Conservation (phyloP, 305 asterid species). For the Solanum chacoense region DNA sequence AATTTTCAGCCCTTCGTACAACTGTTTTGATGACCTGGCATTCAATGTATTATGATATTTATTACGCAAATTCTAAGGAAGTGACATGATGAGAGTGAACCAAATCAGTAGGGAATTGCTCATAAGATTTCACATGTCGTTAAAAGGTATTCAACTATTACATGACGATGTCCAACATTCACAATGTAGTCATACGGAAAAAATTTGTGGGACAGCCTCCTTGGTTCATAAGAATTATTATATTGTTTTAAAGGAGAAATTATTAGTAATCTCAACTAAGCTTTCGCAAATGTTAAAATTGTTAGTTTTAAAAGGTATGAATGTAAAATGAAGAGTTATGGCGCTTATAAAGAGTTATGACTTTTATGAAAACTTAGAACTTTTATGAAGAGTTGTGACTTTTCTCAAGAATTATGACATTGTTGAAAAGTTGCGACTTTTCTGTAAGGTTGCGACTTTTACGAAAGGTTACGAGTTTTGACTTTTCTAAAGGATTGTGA, state of each 20-base stretch:
- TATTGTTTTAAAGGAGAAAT: neutral
- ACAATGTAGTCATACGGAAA: too few species aligned
- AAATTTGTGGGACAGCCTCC: too few species aligned
- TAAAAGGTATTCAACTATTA: too few species aligned
- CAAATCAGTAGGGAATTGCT: neutral
- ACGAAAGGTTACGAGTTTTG: neutral
- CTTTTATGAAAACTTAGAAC: too few species aligned
- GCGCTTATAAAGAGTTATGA: too few species aligned
- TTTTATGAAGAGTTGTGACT: neutral
- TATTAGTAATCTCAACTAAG: neutral
- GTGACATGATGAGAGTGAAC: neutral
- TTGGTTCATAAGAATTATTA: neutral
- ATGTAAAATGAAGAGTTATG: neutral
- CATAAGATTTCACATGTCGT: neutral
- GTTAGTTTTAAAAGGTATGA: neutral
- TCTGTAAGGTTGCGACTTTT: neutral
- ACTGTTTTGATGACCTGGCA: too few species aligned
- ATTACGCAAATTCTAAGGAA: neutral
- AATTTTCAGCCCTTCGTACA: too few species aligned
- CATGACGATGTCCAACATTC: too few species aligned
- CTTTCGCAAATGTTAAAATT: neutral
- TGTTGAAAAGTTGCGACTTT: neutral
- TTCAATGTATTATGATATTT: too few species aligned
- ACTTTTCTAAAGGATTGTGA: neutral
- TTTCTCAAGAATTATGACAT: neutral